Conservation (phyloP, 2,329 filamentous ascomycete genomes). For the Fusarium vanettenii region DNA sequence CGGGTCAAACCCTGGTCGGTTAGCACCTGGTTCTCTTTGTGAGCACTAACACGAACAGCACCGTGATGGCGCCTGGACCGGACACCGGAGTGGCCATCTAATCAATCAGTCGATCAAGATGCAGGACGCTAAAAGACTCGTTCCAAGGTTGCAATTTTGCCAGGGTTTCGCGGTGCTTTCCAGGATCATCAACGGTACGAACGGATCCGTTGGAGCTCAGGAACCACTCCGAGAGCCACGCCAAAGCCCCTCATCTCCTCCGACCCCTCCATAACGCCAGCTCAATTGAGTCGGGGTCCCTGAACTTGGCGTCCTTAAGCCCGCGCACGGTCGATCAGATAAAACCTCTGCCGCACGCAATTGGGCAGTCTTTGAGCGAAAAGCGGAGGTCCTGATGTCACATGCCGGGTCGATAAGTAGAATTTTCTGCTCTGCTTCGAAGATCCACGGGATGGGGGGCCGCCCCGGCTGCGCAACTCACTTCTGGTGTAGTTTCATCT, state of each 20-base stretch:
- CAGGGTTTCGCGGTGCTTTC: slow-evolving; percentile 15
- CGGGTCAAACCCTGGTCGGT: background rate
- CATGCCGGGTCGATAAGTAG: slow-evolving; percentile 40
- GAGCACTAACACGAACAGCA: slow-evolving; percentile 3
- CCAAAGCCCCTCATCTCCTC: slow-evolving; percentile 13
- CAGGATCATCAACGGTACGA: background rate
- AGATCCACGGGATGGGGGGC: background rate
- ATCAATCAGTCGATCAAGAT: slow-evolving; percentile 46
- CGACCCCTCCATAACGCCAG: slow-evolving; percentile 5
- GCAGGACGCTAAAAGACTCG: slow-evolving; percentile 34
- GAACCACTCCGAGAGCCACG: slow-evolving; percentile 9
- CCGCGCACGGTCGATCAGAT: slow-evolving; percentile 43
- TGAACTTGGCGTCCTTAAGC: slow-evolving; percentile 3
- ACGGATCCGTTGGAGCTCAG: slow-evolving; percentile 10
- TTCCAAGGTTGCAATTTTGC: slow-evolving; percentile 10
- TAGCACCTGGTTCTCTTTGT: slow-evolving; percentile 9
- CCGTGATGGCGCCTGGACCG: background rate
- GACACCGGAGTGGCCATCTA: slow-evolving; percentile 37
- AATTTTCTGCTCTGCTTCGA: slow-evolving; percentile 35
- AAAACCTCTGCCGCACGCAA: slow-evolving; percentile 3
- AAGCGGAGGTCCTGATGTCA: slow-evolving; percentile 40
- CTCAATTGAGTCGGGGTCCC: slow-evolving; percentile 16
- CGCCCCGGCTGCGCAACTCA: slow-evolving; percentile 12
- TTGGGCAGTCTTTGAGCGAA: slow-evolving; percentile 13
- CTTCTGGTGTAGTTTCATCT: slow-evolving; percentile 10